Base-by-base conservation (phyloP, 257 asterid genomes). In the Ligustrum vulgare region DNA sequence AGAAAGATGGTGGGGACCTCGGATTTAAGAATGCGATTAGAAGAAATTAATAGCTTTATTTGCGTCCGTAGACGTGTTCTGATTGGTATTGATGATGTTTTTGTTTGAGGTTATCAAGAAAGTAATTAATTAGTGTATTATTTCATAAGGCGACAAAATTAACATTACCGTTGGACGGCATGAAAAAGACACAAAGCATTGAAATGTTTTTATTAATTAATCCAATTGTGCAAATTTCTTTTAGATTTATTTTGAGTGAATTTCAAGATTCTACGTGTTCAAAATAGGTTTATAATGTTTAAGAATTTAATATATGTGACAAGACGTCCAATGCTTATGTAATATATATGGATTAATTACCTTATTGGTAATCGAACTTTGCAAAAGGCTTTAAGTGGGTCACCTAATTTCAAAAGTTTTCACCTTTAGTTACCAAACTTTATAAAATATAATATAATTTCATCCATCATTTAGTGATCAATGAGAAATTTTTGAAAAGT, bases 21-120 rank as follows among this genome's bases (percentile, higher is more conserved):
- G 89, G 89, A 85, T 72, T 85, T 75, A 80, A 85, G 71, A 74
- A 75, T 11, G 33, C 23, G 41, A 74, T 82, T 82, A 84, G 77
- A 43, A 54, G 33, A 64, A 67, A 65, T 84, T 84, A 84, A 84
- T 82, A 78, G 68, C 76, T 82, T 84, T 82, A 75, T 62, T 82
- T 78, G 76, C 37, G 83, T 84, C 86, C 84, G 86, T 75, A 39
- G 84, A 82, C 80, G 76, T 65, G 6, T 72, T 75, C 54, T 70
- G 34, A 84, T 84, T 80, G 84, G 88, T 77, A n/a, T n/a, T 22
- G 83, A 82, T 70, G 86, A 77, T 80, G 72, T 80, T 56, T 73
- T 64, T 72, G 83, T 85, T 51, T 82, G 86, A 82, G 89, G 75
- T 80, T 54, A 85, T 80, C 86, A 80, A 82, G 81, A 80, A 82